Conservation (phyloP, 805 yeast species). For the Candida morakotiae region DNA sequence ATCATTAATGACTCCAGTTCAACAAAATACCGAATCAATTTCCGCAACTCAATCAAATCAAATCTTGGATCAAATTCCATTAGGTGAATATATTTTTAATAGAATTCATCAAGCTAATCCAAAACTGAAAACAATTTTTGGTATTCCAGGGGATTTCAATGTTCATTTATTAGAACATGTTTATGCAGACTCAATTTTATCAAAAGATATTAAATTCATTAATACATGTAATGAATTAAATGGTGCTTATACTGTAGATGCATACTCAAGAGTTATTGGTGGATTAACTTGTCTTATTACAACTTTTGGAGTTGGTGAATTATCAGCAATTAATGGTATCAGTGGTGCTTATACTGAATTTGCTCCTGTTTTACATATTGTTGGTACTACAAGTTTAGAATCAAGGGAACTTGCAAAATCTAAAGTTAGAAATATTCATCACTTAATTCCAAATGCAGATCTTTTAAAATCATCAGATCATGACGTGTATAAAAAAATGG, state of each 20-base stretch:
- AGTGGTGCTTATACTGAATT: slow-evolving; percentile 81
- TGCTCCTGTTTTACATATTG: slow-evolving; percentile 77
- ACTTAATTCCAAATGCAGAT: slow-evolving; percentile 51
- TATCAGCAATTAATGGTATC: slow-evolving; percentile 78
- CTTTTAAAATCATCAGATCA: slow-evolving; percentile 58
- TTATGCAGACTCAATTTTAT: slow-evolving; percentile 40
- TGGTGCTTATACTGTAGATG: slow-evolving; percentile 89
- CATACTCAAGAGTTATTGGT: slow-evolving; percentile 67
- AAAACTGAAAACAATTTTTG: slow-evolving; percentile 51
- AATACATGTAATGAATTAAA: slow-evolving; percentile 89
- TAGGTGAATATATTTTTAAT: slow-evolving; percentile 64
- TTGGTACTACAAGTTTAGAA: slow-evolving; percentile 52
- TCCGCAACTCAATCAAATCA: neutral
- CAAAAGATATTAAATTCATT: slow-evolving; percentile 55
- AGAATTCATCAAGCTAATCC: slow-evolving; percentile 54
- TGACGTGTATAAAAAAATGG: slow-evolving; percentile 60
- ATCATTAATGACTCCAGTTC: neutral
- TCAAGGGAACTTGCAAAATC: slow-evolving; percentile 19
- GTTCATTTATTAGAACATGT: slow-evolving; percentile 64
- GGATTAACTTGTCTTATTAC: slow-evolving; percentile 57
- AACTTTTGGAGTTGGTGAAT: slow-evolving; percentile 89
- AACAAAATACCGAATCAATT: neutral
- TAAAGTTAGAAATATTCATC: slow-evolving; percentile 42
- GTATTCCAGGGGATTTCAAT: slow-evolving; percentile 80
- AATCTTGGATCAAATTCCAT: slow-evolving; percentile 32